These are phyloP conservation scores for Coemansia erecta DNA, from an alignment of 192 early-diverging fungal genomes.

Conservation along the genomic window DNA sequence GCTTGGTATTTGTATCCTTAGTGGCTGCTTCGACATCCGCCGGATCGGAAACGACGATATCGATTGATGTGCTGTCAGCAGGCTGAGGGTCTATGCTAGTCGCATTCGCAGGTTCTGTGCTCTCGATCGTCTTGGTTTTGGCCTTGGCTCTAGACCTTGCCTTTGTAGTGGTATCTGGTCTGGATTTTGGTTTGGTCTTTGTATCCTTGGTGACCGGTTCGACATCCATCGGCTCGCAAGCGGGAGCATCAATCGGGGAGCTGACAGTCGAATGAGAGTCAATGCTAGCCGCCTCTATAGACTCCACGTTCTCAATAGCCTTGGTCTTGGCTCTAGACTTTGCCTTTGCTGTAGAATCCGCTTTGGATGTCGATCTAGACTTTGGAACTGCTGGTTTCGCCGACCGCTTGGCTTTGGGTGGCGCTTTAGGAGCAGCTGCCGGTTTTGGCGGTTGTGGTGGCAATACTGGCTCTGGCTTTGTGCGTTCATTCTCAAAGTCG, in stretches of 20 bases:
- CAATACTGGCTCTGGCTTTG: not conserved
- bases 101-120: too few relatives aligned
- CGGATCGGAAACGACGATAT: too few relatives aligned
- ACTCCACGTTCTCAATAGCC: not conserved
- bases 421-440: not conserved
- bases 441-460: not conserved
- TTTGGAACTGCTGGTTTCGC: not conserved
- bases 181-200: too few relatives aligned
- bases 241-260: too few relatives aligned
- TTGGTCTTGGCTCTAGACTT: not conserved
- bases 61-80: too few relatives aligned
- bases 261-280: too few relatives aligned
- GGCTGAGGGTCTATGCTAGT: too few relatives aligned
- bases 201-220: too few relatives aligned
- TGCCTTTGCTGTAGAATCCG: not conserved
- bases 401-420: not conserved
- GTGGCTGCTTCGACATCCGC: too few relatives aligned
- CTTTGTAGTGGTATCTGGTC: not conserved
- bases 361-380: not conserved
- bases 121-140: not conserved
- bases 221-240: too few relatives aligned
- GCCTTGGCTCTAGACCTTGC: not conserved
- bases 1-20: too few relatives aligned
- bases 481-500: slow-evolving; percentile 21
- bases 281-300: too few relatives aligned